These are phyloP conservation scores for Colletotrichum coccodes DNA, from an alignment of 2,329 filamentous ascomycete genomes.

Conservation along the genomic window DNA sequence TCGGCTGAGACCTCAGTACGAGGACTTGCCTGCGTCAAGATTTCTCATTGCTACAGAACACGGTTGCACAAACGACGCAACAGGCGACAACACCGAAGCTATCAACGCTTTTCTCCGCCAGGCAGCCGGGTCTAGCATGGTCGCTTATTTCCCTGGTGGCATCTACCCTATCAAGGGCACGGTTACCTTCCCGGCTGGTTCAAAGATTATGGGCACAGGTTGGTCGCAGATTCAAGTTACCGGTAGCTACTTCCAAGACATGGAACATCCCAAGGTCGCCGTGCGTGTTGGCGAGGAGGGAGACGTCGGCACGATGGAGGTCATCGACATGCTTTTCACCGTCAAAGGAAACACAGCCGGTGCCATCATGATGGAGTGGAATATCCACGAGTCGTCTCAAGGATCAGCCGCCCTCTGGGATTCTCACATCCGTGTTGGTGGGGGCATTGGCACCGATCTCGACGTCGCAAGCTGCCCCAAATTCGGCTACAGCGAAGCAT, in stretches of 20 bases:
- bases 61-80: constrained; percentile 45
- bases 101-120: constrained; percentile 38
- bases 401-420: constrained; percentile 47
- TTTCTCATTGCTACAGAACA: constrained; percentile 18
- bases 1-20: constrained; percentile 48
- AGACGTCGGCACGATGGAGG: constrained; percentile 72
- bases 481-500: constrained; percentile 61
- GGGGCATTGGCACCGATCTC: constrained; percentile 73
- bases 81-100: constrained; percentile 38
- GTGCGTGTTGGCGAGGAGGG: constrained; percentile 73
- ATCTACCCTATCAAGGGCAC: constrained; percentile 38
- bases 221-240: constrained; percentile 76
- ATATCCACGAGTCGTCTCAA: constrained; percentile 63
- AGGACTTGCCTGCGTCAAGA: constrained; percentile 9
- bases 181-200: constrained; percentile 64
- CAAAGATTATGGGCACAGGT: constrained; percentile 75
- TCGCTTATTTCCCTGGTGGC: constrained; percentile 40
- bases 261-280: constrained; percentile 70
- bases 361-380: constrained; percentile 79
- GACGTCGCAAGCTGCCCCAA: constrained; percentile 69
- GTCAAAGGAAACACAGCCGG: constrained; percentile 75
- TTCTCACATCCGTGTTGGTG: constrained; percentile 78
- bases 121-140: neutral
- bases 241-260: constrained; percentile 65
- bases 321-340: constrained; percentile 74